These are phyloP conservation scores for Phanerochaete sordida DNA, from an alignment of 768 basidiomycete species.

Conservation along the genomic window DNA sequence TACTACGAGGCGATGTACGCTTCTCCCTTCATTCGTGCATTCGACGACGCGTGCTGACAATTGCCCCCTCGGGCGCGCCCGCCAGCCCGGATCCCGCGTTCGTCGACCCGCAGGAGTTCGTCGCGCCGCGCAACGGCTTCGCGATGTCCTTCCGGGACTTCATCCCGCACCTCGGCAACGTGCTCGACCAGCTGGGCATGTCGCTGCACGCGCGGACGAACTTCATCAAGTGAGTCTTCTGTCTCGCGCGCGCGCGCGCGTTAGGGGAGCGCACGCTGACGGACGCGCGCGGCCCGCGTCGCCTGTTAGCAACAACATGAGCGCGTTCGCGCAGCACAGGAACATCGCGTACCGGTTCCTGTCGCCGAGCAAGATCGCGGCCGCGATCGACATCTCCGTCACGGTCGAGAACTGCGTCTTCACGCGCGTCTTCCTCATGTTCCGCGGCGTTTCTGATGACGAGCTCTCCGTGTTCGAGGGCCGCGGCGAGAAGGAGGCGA, in stretches of 20 bases:
- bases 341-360: conserved; percentile 92
- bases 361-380: conserved; percentile 71
- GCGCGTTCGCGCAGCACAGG: conserved; percentile 70
- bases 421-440: conserved; percentile 84
- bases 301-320: conserved; percentile 63
- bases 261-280: not conserved
- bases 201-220: conserved; percentile 77
- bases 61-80: not conserved
- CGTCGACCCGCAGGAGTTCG: conserved; percentile 75
- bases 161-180: conserved; percentile 73
- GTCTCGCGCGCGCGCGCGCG: not conserved
- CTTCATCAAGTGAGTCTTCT: conserved; percentile 65
- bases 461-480: conserved; percentile 71
- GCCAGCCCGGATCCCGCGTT: conserved; percentile 73
- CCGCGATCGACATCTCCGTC: conserved; percentile 86
- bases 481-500: conserved; percentile 85
- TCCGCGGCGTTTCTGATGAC: conserved; percentile 78
- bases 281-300: not conserved
- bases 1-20: conserved; percentile 85
- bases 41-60: conserved; percentile 1
- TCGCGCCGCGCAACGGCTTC: conserved; percentile 79
- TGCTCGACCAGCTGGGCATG: conserved; percentile 83
- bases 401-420: conserved; percentile 77
- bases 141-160: conserved; percentile 84
- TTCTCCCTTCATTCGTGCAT: conserved; percentile 3